Percentiles rank a stretch among this genome's conserved stretches.
phyloP scores from a whole-genome alignment of 1,284 basidiomycete species.

The Pterulicium gracile region DNA sequence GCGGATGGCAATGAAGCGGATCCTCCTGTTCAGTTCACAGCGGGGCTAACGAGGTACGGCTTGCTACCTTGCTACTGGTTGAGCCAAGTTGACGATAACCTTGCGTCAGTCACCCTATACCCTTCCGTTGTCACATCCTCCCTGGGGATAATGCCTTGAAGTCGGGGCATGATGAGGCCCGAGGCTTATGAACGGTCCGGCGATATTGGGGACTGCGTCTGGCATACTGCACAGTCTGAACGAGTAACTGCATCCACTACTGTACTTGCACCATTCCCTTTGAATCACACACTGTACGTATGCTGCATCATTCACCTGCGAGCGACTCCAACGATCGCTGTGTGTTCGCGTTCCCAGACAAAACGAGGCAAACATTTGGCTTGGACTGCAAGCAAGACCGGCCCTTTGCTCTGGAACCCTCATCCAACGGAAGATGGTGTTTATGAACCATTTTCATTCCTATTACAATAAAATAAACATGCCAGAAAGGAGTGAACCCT shows the following conservation, averaged over 20 bases:
- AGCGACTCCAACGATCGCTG: not conserved
- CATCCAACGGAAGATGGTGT: not conserved
- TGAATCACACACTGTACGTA: not conserved
- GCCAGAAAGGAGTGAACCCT: not conserved
- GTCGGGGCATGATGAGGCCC: no score
- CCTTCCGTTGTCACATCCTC: not conserved
- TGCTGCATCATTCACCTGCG: not conserved
- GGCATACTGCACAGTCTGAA: no score
- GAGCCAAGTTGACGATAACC: not conserved
- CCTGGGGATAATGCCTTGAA: no score
- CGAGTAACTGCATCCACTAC: no score
- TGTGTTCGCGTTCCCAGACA: not conserved
- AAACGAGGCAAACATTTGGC: no score
- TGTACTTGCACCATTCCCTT: no score
- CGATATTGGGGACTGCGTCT: not conserved
- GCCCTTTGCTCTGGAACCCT: not conserved
- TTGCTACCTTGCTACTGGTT: not conserved
- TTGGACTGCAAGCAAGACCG: not conserved
- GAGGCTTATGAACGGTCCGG: not conserved
- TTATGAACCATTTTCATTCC: not conserved
- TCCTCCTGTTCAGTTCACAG: conserved; percentile 16
- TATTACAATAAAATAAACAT: not conserved
- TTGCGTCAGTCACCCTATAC: not conserved
- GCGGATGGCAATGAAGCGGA: conserved; percentile 31
- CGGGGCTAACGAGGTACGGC: not conserved